These are phyloP conservation scores for Scheffersomyces stambukii DNA, from an alignment of 1,139 yeast genomes.

Conservation along the genomic window DNA sequence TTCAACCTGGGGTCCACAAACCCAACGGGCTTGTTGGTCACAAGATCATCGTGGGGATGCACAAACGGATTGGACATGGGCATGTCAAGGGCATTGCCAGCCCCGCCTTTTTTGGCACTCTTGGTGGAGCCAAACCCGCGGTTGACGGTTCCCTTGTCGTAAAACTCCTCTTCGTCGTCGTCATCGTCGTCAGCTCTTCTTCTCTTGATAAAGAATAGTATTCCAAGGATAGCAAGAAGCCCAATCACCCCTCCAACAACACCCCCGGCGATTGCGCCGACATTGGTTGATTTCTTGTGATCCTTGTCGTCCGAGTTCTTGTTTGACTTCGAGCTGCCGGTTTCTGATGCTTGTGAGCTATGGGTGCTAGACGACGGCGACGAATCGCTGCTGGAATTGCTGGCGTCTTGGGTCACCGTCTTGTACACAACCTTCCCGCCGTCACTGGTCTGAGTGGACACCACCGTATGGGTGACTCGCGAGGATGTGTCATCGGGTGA, in stretches of 20 bases:
- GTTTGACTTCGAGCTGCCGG: constrained; percentile 3
- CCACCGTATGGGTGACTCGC: constrained; percentile 5
- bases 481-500: background rate
- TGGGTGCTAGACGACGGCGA: constrained; percentile 18
- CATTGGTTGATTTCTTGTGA: constrained; percentile 18
- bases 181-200: constrained; percentile 41
- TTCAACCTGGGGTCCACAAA: constrained; percentile 54
- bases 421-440: constrained; percentile 7
- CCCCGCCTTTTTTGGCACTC: constrained; percentile 24
- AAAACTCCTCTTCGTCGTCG: constrained; percentile 46
- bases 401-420: constrained; percentile 9
- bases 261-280: constrained; percentile 66
- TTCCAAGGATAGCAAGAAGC: constrained; percentile 38
- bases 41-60: constrained; percentile 47
- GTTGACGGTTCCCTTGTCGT: constrained; percentile 30
- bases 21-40: constrained; percentile 24
- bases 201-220: constrained; percentile 46
- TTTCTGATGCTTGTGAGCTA: constrained; percentile 15
- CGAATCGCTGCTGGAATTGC: constrained; percentile 1
- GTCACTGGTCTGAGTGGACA: constrained; percentile 5
- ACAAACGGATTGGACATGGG: constrained; percentile 53
- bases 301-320: constrained; percentile 8
- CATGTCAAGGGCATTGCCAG: constrained; percentile 35
- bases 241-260: constrained; percentile 60
- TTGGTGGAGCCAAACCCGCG: constrained; percentile 20